Evolutionary conservation across 2,329 filamentous ascomycete genomes (phyloP).

Genomic region (Coniochaeta sp.): DNA sequence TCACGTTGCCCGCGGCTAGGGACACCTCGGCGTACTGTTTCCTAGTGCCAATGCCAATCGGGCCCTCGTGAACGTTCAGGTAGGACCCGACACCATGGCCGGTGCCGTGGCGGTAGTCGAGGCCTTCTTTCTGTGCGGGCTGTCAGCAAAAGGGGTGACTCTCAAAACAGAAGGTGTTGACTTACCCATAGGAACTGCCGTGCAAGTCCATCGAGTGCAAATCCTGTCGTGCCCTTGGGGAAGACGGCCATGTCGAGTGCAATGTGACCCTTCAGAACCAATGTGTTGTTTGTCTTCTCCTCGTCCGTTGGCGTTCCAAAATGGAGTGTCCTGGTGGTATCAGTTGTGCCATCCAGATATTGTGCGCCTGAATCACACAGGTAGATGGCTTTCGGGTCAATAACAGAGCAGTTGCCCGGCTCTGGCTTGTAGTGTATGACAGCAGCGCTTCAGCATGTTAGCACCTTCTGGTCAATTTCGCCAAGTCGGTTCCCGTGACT

Average conservation of each 20-base stretch:
- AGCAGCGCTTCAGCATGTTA: conserved; percentile 59
- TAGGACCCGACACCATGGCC: conserved; percentile 94
- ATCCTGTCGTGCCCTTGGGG: conserved; percentile 91
- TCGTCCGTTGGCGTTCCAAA: conserved; percentile 78
- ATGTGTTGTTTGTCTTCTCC: conserved; percentile 84
- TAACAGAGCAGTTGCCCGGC: conserved; percentile 68
- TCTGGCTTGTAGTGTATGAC: conserved; percentile 95
- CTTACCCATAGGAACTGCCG: conserved; percentile 86
- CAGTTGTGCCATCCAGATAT: conserved; percentile 90
- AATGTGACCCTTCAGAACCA: conserved; percentile 93
- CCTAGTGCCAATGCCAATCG: conserved; percentile 90
- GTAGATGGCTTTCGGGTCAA: conserved; percentile 82
- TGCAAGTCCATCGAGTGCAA: conserved; percentile 80
- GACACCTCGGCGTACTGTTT: conserved; percentile 88
- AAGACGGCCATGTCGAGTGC: conserved; percentile 80
- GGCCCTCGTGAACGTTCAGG: conserved; percentile 94
- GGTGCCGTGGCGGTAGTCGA: conserved; percentile 95
- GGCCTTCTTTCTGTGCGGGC: conserved; percentile 54
- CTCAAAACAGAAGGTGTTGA: conserved; percentile 3
- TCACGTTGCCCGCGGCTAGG: conserved; percentile 83
- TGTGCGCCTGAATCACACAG: conserved; percentile 97
- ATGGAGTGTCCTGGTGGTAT: conserved; percentile 89
- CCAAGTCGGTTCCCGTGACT: conserved; percentile 19
- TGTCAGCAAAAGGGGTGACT: conserved; percentile 5
- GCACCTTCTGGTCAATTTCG: neutral